phyloP scores from a whole-genome alignment of 208 protist genomes.

The Leptomonas pyrrhocoris region DNA sequence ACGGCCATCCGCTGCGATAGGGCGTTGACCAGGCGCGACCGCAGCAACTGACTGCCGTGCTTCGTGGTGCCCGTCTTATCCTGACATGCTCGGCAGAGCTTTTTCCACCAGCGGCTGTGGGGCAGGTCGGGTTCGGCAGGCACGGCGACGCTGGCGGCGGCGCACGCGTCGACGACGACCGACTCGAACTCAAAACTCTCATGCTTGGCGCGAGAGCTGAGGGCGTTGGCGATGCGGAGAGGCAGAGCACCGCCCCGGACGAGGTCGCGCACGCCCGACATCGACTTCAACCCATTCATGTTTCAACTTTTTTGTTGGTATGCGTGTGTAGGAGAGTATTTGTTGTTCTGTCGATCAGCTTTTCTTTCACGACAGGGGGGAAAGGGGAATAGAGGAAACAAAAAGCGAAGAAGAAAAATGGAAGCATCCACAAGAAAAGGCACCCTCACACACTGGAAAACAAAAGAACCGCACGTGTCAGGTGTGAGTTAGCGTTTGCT shows the following conservation, averaged over 20 bases:
- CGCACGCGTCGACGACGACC: constrained; percentile 68
- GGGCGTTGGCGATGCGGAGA: constrained; percentile 43
- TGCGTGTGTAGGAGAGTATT: too few species aligned
- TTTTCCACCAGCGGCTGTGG: constrained; percentile 81
- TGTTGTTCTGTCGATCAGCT: background rate
- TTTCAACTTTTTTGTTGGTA: constrained; percentile 55
- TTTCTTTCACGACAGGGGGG: background rate
- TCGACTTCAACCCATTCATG: constrained; percentile 73
- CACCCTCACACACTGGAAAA: too few species aligned
- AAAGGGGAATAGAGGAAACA: background rate
- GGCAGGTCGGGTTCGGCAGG: constrained; percentile 53
- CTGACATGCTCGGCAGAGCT: constrained; percentile 78
- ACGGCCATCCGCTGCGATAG: constrained; percentile 79
- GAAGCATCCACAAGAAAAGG: background rate
- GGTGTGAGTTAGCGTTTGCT: too few species aligned
- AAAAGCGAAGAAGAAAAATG: background rate
- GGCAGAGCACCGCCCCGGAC: constrained; percentile 45
- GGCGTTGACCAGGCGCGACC: constrained; percentile 62
- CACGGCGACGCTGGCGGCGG: constrained; percentile 46
- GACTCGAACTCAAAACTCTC: constrained; percentile 68
- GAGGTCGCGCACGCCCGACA: constrained; percentile 87
- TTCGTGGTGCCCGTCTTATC: constrained; percentile 64
- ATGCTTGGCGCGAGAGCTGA: constrained; percentile 30
- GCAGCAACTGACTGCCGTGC: constrained; percentile 69
- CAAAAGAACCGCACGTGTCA: too few species aligned